A percentile compares a stretch with the other conserved stretches of the same genome.
These are phyloP conservation scores for Boletus rubroflammeus DNA, from an alignment of 768 basidiomycete genomes.

Conservation along the genomic window DNA sequence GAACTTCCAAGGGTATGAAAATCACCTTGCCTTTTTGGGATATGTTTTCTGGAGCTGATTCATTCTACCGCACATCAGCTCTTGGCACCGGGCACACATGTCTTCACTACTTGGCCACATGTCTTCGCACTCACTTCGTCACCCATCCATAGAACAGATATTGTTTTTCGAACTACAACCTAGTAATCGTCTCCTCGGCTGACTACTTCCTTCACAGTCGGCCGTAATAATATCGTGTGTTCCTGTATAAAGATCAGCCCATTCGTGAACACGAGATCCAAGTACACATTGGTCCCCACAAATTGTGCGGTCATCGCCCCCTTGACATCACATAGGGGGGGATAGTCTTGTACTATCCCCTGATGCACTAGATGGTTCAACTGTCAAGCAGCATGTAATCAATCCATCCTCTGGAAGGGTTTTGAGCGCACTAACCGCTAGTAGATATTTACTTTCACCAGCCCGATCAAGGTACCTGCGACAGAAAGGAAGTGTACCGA, in stretches of 20 bases:
- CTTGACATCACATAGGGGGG: slow-evolving; percentile 80
- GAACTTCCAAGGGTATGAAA: not conserved
- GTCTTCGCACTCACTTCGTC: slow-evolving; percentile 6
- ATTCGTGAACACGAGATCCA: not conserved
- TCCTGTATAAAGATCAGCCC: slow-evolving; percentile 46
- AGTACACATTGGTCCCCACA: slow-evolving; percentile 41
- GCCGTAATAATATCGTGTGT: slow-evolving; percentile 80
- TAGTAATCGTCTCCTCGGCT: slow-evolving; percentile 83
- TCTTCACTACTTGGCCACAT: not conserved
- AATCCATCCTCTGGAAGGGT: not conserved
- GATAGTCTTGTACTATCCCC: slow-evolving; percentile 89
- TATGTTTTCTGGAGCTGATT: slow-evolving; percentile 12
- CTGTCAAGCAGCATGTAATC: slow-evolving; percentile 36
- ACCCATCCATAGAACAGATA: not conserved
- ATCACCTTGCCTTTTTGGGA: slow-evolving; percentile 19
- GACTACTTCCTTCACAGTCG: slow-evolving; percentile 81
- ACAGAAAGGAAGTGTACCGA: slow-evolving; percentile 95
- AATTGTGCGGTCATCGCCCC: slow-evolving; percentile 95
- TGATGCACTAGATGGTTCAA: slow-evolving; percentile 86
- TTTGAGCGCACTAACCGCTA: slow-evolving; percentile 58
- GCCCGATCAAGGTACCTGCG: slow-evolving; percentile 89
- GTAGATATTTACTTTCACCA: slow-evolving; percentile 90
- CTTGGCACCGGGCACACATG: not conserved
- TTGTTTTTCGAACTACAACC: slow-evolving; percentile 11
- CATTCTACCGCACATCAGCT: slow-evolving; percentile 4